A percentile compares a stretch with the other conserved stretches of the same genome.
Conservation (phyloP, 345 rosid species). For the Arabis hirsuta region DNA sequence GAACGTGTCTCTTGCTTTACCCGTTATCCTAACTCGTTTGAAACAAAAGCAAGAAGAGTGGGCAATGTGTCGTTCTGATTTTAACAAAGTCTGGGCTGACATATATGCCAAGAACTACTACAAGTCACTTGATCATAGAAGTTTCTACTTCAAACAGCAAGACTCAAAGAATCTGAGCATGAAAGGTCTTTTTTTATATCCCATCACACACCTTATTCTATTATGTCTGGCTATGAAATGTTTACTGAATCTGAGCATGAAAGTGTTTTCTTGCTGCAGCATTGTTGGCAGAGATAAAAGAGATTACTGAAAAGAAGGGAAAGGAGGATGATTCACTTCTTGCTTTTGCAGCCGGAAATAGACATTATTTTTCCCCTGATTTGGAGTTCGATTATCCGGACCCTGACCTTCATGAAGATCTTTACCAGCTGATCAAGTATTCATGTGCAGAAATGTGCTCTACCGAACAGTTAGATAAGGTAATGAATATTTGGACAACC, state of each 20-base stretch:
- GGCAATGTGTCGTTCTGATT: slow-evolving; percentile 89
- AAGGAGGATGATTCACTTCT: slow-evolving; percentile 69
- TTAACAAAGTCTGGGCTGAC: slow-evolving; percentile 93
- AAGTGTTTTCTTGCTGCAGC: slow-evolving; percentile 50
- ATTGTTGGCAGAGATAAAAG: slow-evolving; percentile 79
- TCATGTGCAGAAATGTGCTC: slow-evolving; percentile 88
- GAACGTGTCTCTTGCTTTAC: slow-evolving; percentile 78
- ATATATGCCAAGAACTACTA: slow-evolving; percentile 90
- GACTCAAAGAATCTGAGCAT: slow-evolving; percentile 86
- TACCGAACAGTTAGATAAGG: slow-evolving; percentile 74
- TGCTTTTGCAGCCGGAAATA: slow-evolving; percentile 77
- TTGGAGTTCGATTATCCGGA: slow-evolving; percentile 78
- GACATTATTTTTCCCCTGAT: slow-evolving; percentile 59
- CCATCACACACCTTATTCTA: not conserved
- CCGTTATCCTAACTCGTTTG: slow-evolving; percentile 84
- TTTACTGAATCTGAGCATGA: not conserved
- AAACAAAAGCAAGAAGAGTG: slow-evolving; percentile 97
- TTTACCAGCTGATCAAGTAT: slow-evolving; percentile 83
- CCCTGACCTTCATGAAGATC: slow-evolving; percentile 77
- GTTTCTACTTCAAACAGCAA: slow-evolving; percentile 96
- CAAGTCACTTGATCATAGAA: slow-evolving; percentile 90
- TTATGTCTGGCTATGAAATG: not conserved
- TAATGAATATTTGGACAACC: slow-evolving; percentile 82
- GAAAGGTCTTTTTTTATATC: slow-evolving; percentile 57
- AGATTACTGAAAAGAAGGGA: slow-evolving; percentile 70